Evolutionary conservation across 1,284 basidiomycete species (phyloP).

Genomic region (Thecaphora thlaspeos): DNA sequence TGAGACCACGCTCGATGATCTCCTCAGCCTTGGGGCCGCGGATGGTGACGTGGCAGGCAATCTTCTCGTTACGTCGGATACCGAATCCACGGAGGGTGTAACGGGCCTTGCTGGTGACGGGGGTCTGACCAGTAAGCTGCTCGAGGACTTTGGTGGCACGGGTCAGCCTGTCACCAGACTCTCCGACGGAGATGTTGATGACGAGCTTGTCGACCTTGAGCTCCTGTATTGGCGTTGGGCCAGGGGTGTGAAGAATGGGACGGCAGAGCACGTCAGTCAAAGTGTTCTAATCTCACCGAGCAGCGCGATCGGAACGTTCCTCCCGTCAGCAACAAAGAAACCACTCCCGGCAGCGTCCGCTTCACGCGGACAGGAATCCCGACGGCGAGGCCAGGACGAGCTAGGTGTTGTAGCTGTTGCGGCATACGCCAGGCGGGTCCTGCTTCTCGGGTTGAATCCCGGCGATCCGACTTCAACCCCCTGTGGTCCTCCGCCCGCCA

Average conservation of each 20-base stretch:
- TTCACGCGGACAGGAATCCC: no score
- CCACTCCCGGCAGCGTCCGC: no score
- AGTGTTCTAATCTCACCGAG: no score
- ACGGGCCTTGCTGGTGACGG: slow-evolving; percentile 98
- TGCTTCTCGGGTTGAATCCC: no score
- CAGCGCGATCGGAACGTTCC: no score
- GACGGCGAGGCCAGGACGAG: no score
- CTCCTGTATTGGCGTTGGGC: slow-evolving; percentile 64
- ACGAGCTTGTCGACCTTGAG: slow-evolving; percentile 98
- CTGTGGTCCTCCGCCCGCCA: no score
- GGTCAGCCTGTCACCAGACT: slow-evolving; percentile 98
- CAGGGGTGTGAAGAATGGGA: neutral
- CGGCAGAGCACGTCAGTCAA: neutral
- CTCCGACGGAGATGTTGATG: slow-evolving; percentile 99
- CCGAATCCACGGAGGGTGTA: slow-evolving; percentile 99
- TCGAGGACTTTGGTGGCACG: slow-evolving; percentile 99
- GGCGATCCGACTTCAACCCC: no score
- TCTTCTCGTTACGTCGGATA: slow-evolving; percentile 99
- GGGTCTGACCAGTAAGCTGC: slow-evolving; percentile 98
- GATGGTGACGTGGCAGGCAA: slow-evolving; percentile 98
- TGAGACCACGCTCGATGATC: slow-evolving; percentile 94
- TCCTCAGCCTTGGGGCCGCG: slow-evolving; percentile 99
- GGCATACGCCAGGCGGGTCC: no score
- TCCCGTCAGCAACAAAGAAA: no score
- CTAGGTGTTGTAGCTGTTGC: no score